Evolutionary conservation across 148 eudicot genomes (phyloP).

Genomic region (Cornus suecica): DNA sequence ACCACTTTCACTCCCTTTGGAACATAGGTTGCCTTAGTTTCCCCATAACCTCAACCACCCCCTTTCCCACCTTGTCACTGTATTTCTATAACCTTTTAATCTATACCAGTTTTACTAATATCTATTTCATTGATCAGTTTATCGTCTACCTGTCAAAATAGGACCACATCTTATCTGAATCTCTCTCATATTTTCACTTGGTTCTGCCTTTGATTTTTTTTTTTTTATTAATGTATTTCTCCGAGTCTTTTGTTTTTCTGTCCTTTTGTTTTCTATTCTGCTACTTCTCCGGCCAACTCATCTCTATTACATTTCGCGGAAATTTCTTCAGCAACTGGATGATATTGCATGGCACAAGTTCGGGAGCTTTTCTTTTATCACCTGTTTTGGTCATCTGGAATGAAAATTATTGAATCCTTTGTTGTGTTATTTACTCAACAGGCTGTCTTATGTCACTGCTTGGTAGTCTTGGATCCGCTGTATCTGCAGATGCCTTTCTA

Average conservation of each 20-base stretch:
- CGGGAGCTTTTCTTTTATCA: no score
- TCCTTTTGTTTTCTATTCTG: background rate
- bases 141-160: no score
- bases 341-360: no score
- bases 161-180: no score
- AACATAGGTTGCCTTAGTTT: background rate
- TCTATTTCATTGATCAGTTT: background rate
- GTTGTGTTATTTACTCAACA: no score
- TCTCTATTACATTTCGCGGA: background rate
- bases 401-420: no score
- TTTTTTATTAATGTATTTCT: background rate
- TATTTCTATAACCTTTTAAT: background rate
- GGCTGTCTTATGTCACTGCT: no score
- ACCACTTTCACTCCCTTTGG: background rate
- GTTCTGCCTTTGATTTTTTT: background rate
- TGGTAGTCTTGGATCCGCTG: no score
- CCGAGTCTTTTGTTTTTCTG: background rate
- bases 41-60: background rate
- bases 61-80: background rate
- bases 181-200: background rate
- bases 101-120: background rate
- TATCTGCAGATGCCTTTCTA: no score
- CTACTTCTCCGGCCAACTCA: background rate
- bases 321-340: background rate
- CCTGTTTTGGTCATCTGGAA: no score